Evolutionary conservation across 331 rosid genomes (phyloP).

Genomic region (Dryas integrifolia): DNA sequence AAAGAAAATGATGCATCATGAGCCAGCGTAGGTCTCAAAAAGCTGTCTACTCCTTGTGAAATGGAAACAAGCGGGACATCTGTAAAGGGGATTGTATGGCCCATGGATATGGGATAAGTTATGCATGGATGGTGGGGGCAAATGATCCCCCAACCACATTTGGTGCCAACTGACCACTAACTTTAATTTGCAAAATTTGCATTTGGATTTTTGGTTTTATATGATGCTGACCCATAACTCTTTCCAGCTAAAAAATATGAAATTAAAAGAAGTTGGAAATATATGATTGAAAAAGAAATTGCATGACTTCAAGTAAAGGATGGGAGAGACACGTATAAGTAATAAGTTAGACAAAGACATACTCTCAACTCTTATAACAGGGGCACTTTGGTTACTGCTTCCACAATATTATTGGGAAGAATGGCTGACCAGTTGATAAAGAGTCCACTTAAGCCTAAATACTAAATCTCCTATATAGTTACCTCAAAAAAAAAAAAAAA

Average conservation of each 20-base stretch:
- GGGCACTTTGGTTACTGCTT: no score
- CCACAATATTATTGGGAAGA: no score
- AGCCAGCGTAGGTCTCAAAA: slow-evolving; percentile 31
- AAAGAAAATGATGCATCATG: slow-evolving; percentile 46
- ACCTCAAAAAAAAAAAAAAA: no score
- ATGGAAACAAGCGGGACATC: slow-evolving; percentile 48
- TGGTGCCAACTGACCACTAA: slow-evolving; percentile 4
- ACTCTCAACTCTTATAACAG: no score
- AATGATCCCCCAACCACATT: slow-evolving; percentile 70
- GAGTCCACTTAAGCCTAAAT: no score
- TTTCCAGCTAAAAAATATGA: neutral
- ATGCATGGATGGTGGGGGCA: slow-evolving; percentile 53
- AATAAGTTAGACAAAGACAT: no score
- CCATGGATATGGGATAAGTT: slow-evolving; percentile 33
- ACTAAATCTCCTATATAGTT: no score
- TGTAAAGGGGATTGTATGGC: slow-evolving; percentile 41
- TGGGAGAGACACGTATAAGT: no score
- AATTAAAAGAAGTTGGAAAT: neutral
- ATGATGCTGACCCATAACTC: neutral
- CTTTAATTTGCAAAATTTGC: neutral
- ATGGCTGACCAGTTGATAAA: no score
- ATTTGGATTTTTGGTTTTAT: neutral
- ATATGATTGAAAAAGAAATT: no score
- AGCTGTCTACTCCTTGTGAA: slow-evolving; percentile 47
- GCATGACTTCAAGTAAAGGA: no score